Evolutionary conservation across 225 moss, liverwort and hornwort species (phyloP).

Genomic region (Polytrichum commune): DNA sequence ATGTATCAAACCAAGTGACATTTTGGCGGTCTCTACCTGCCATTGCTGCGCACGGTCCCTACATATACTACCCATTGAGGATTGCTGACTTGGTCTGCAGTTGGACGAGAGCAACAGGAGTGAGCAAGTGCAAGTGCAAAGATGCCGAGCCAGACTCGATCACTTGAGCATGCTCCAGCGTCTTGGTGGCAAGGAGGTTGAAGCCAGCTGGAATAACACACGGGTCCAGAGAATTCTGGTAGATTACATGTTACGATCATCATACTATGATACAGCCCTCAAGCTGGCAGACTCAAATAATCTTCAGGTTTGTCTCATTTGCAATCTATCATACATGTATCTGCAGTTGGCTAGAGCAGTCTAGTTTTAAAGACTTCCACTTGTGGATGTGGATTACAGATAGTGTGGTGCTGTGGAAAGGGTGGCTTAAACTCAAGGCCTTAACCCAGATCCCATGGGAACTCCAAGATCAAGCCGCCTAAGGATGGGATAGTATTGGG

Average conservation of each 20-base stretch:
- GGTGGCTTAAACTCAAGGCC: too few species aligned
- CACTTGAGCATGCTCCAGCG: slow-evolving; percentile 88
- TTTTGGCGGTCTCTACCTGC: not conserved
- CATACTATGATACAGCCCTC: slow-evolving; percentile 88
- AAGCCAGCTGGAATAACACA: slow-evolving; percentile 75
- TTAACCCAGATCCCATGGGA: too few species aligned
- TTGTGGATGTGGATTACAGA: too few species aligned
- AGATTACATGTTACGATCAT: slow-evolving; percentile 96
- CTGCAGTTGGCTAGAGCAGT: too few species aligned
- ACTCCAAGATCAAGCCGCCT: too few species aligned
- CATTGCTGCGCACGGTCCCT: not conserved
- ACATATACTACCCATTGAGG: slow-evolving; percentile 3
- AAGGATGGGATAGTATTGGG: too few species aligned
- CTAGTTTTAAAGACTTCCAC: too few species aligned
- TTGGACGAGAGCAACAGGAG: slow-evolving; percentile 95
- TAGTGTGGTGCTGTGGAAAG: too few species aligned
- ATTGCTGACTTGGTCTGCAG: slow-evolving; percentile 56
- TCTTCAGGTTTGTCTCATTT: slow-evolving; percentile 57
- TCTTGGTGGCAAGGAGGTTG: slow-evolving; percentile 71
- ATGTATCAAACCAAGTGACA: too few species aligned
- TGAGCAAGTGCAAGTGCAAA: slow-evolving; percentile 95
- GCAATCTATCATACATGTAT: too few species aligned
- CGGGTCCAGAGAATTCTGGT: slow-evolving; percentile 93
- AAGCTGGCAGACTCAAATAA: slow-evolving; percentile 82
- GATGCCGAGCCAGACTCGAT: slow-evolving; percentile 94